Percentiles rank a stretch among this genome's conserved stretches.
phyloP scores from a whole-genome alignment of 2,329 filamentous ascomycete genomes.

The Bipolaris victoriae region DNA sequence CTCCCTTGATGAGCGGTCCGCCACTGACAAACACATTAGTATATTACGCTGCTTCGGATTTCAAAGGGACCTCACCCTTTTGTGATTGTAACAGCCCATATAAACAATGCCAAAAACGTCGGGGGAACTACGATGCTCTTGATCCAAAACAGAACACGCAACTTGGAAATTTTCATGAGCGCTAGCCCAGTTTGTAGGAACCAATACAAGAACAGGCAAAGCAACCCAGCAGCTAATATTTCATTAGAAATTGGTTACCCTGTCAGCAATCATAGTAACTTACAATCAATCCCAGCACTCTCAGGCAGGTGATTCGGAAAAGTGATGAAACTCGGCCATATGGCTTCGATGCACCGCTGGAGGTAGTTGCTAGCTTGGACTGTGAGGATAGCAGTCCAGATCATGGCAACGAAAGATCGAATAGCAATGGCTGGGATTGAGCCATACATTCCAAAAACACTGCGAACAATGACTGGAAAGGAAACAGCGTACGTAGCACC shows the following conservation, averaged over 20 bases:
- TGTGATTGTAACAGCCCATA: slow-evolving; percentile 54
- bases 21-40: slow-evolving; percentile 25
- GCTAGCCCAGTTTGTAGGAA: slow-evolving; percentile 54
- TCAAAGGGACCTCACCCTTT: slow-evolving; percentile 34
- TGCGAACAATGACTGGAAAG: slow-evolving; percentile 53
- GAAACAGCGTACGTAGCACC: slow-evolving; percentile 47
- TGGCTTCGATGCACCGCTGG: slow-evolving; percentile 54
- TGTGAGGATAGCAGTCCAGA: slow-evolving; percentile 57
- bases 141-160: slow-evolving; percentile 53
- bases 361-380: slow-evolving; percentile 55
- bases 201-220: slow-evolving; percentile 61
- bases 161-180: slow-evolving; percentile 53
- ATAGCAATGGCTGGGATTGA: slow-evolving; percentile 55
- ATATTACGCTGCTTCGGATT: neutral
- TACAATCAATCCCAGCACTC: slow-evolving; percentile 40
- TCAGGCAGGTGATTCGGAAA: slow-evolving; percentile 49
- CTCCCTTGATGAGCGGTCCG: slow-evolving; percentile 50
- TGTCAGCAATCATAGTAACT: neutral
- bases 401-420: slow-evolving; percentile 52
- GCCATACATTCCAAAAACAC: slow-evolving; percentile 55
- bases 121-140: slow-evolving; percentile 54
- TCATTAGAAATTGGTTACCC: neutral
- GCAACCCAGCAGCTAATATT: slow-evolving; percentile 52
- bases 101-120: slow-evolving; percentile 53
- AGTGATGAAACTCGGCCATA: slow-evolving; percentile 47